These are phyloP conservation scores for Obelidium mucronatum DNA, from an alignment of 192 early-diverging fungal species.

Conservation along the genomic window DNA sequence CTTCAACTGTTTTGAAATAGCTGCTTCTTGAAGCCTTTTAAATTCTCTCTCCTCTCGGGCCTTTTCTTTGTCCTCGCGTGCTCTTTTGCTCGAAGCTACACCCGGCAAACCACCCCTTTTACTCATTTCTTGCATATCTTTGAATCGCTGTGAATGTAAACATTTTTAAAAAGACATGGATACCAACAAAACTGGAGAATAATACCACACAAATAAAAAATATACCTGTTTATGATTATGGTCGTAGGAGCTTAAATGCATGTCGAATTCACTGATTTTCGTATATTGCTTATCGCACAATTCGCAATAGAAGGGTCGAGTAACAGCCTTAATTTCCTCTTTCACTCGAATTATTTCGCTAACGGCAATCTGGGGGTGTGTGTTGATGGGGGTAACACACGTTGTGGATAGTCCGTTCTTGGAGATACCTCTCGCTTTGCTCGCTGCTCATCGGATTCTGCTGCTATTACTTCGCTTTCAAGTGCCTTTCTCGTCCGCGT, in stretches of 20 bases:
- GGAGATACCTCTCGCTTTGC: conserved; percentile 57
- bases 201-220: not conserved
- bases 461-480: conserved; percentile 69
- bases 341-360: conserved; percentile 59
- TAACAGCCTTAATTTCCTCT: conserved; percentile 63
- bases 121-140: conserved; percentile 74
- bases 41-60: conserved; percentile 74
- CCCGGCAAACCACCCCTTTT: conserved; percentile 40
- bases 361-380: too few relatives aligned
- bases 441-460: conserved; percentile 69
- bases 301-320: conserved; percentile 76
- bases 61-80: conserved; percentile 64
- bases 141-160: conserved; percentile 62
- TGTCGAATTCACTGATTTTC: conserved; percentile 78
- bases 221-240: conserved; percentile 81
- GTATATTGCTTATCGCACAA: conserved; percentile 84
- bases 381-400: not conserved
- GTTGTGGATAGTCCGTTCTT: too few relatives aligned
- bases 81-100: conserved; percentile 54
- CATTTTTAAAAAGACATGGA: not conserved
- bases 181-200: not conserved
- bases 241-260: conserved; percentile 78
- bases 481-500: conserved; percentile 70
- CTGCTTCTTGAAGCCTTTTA: conserved; percentile 69
- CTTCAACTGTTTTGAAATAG: conserved; percentile 33